phyloP scores from a whole-genome alignment of 1,284 basidiomycete genomes.

The Neolentinus lepideus region DNA sequence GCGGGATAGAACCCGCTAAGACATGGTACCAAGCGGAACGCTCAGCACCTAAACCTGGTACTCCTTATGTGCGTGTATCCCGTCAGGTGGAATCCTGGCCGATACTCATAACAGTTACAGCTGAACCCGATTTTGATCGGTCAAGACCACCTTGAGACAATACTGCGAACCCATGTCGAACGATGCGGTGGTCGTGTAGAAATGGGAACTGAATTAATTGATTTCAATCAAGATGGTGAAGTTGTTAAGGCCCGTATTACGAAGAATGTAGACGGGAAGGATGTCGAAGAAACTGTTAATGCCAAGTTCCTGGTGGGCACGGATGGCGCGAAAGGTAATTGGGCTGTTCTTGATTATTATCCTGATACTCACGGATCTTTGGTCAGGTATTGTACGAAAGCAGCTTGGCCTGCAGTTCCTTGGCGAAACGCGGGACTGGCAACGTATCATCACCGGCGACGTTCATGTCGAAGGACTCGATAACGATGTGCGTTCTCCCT shows the following conservation, averaged over 20 bases:
- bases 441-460: constrained; percentile 23
- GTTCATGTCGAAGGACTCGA: constrained; percentile 19
- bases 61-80: constrained; percentile 15
- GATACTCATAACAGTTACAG: constrained; percentile 1
- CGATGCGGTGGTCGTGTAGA: constrained; percentile 21
- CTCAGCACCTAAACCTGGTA: constrained; percentile 16
- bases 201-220: constrained; percentile 19
- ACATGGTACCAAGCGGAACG: constrained; percentile 5
- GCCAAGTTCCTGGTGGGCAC: constrained; percentile 24
- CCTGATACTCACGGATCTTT: background rate
- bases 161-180: constrained; percentile 22
- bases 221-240: constrained; percentile 18
- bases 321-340: constrained; percentile 32
- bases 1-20: constrained; percentile 12
- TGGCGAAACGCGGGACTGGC: constrained; percentile 20
- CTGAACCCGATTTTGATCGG: constrained; percentile 13
- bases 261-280: constrained; percentile 6
- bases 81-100: background rate
- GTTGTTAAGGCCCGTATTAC: constrained; percentile 13
- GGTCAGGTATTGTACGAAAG: constrained; percentile 21
- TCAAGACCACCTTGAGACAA: constrained; percentile 20
- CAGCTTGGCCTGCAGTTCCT: constrained; percentile 20
- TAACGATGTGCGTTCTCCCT: constrained; percentile 12
- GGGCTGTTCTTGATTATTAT: background rate
- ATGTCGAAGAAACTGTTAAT: constrained; percentile 9